Evolutionary conservation across 2,329 filamentous ascomycete species (phyloP), one percentile per base, ranked within the genome.

Genomic region (Paecilomyces fulvus): DNA sequence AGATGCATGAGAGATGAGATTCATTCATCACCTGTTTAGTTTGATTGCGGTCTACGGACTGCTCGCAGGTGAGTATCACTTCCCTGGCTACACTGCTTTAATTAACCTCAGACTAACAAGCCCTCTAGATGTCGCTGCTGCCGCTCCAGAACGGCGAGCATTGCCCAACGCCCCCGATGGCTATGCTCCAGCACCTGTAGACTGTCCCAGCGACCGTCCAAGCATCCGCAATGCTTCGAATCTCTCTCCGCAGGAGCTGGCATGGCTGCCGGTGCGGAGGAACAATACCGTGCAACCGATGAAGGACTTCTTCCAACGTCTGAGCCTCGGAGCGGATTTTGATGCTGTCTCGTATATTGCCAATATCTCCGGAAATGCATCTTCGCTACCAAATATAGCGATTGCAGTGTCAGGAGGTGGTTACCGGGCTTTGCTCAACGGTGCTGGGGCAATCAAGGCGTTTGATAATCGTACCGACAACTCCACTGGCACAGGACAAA

Each of bases 391-490:
- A 0, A 88, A 86, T 62, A 85, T 95, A 59, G 90, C 80, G 12
- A 82, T 95, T 60, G 89, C 90, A 9, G 77, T 88, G 49, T 94
- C 89, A 0, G 90, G 90, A 10, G 91, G 91, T 68, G 91, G 91
- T 33, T 95, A 94, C 70, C 81, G 91, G 56, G 90, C 91, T n/a
- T 79, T 95, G 75, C 78, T 92, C 76, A 92, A 88, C 67, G 90
- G 89, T 37, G 91, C 86, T 14, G 91, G 91, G 58, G 87, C 86
- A 49, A 64, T 95, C 14, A 83, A 88, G 30, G 91, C 90, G 0
- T 92, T 90, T 62, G 91, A 96, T 70, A 82, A 74, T 64, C 83
- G 91, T 17, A 91, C 88, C 0, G 69, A 77, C 0, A 82, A 83
- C 55, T 77, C 85, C 2, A 87, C 83, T 0, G 73, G 65, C 6